Conservation (phyloP, 2,329 filamentous ascomycete genomes). For the Acrodontium crateriforme region DNA sequence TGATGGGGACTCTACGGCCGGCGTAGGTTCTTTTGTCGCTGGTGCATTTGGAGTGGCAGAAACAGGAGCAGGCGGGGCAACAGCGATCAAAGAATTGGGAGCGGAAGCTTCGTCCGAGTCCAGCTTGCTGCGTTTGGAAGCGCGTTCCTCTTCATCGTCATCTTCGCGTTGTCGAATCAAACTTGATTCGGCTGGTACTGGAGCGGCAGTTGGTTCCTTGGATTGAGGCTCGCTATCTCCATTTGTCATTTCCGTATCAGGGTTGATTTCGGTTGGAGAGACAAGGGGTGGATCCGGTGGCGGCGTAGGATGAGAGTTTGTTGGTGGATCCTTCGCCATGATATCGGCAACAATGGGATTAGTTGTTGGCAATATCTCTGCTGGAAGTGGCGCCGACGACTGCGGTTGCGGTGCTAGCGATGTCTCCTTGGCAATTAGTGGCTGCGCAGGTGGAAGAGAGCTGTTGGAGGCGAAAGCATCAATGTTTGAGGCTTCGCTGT, state of each 20-base stretch:
- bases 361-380: too few relatives aligned
- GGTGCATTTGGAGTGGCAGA: constrained; percentile 10
- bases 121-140: constrained; percentile 69
- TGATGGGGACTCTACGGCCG: not conserved
- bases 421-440: too few relatives aligned
- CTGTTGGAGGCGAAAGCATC: constrained; percentile 13
- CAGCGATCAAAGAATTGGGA: too few relatives aligned
- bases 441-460: too few relatives aligned
- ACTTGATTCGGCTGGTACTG: constrained; percentile 37
- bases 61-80: not conserved
- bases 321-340: constrained; percentile 27
- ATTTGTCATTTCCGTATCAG: constrained; percentile 15
- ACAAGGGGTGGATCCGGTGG: constrained; percentile 28
- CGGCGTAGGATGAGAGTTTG: constrained; percentile 27
- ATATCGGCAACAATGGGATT: constrained; percentile 29
- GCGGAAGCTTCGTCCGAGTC: constrained; percentile 33
- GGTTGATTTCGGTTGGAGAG: constrained; percentile 15
- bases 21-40: constrained; percentile 3
- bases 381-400: too few relatives aligned
- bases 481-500: too few relatives aligned
- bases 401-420: too few relatives aligned
- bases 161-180: constrained; percentile 61
- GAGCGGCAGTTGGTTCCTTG: constrained; percentile 3
- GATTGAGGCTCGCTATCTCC: constrained; percentile 6
- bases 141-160: constrained; percentile 49